A percentile compares a stretch with the other conserved stretches of the same genome.
Conservation (phyloP, 1,284 basidiomycete species). For the Papiliotrema nemorosa region DNA sequence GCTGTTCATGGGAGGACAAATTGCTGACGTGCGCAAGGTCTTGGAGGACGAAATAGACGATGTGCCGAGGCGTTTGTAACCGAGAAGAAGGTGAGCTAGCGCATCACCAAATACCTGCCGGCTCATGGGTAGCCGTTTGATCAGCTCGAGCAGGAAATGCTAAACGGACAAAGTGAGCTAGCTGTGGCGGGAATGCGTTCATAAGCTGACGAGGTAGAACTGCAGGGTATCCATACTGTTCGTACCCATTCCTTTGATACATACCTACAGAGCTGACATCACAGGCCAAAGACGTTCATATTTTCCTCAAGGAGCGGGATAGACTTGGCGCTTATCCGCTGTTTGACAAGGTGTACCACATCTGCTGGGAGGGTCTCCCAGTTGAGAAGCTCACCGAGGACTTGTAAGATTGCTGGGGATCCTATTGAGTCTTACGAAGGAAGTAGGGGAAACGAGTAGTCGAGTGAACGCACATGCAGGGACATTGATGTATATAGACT, state of each 20-base stretch:
- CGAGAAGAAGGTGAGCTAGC: constrained; percentile 46
- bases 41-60: constrained; percentile 57
- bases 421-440: no score
- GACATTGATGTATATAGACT: no score
- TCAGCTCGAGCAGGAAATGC: constrained; percentile 55
- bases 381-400: constrained; percentile 47
- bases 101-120: not conserved
- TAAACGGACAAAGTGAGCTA: constrained; percentile 56
- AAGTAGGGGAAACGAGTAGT: no score
- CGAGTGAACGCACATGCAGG: no score
- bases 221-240: constrained; percentile 54
- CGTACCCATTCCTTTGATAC: no score
- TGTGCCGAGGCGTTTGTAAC: constrained; percentile 53
- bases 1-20: not conserved
- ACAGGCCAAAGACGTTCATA: constrained; percentile 53
- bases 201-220: constrained; percentile 31
- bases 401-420: no score
- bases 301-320: constrained; percentile 53
- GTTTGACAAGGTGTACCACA: constrained; percentile 53
- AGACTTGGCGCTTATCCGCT: constrained; percentile 56
- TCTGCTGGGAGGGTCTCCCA: constrained; percentile 47
- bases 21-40: constrained; percentile 28
- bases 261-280: constrained; percentile 2
- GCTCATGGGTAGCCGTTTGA: constrained; percentile 48
- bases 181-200: not conserved